Evolutionary conservation across 2,329 filamentous ascomycete species (phyloP).

Genomic region (Cladorrhinum sp.): DNA sequence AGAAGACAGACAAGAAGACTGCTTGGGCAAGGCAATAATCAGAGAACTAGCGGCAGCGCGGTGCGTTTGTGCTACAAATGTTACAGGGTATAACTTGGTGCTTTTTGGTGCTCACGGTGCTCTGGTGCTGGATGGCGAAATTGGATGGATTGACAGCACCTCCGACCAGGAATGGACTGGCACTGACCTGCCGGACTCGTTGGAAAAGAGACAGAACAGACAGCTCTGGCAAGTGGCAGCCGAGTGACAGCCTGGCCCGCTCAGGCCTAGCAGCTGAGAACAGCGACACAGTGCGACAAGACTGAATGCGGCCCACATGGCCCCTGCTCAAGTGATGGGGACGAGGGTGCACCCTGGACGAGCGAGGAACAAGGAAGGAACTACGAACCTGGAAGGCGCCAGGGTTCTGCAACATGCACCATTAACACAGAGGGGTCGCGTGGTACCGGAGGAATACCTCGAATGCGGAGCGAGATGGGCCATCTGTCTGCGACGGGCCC

Average conservation of each 20-base stretch:
- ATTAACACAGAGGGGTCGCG: constrained; percentile 18
- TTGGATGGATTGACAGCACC: constrained; percentile 16
- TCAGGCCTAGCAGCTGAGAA: constrained; percentile 4
- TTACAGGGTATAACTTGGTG: not conserved
- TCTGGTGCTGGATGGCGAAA: constrained; percentile 25
- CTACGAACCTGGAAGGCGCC: constrained; percentile 13
- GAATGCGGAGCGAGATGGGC: constrained; percentile 17
- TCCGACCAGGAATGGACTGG: not conserved
- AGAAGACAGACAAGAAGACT: not conserved
- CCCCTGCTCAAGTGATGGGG: constrained; percentile 7
- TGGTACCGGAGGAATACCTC: constrained; percentile 25
- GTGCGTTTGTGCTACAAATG: not conserved
- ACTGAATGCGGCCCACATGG: constrained; percentile 3
- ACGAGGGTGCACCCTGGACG: constrained; percentile 9
- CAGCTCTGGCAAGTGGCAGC: not conserved
- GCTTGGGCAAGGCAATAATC: not conserved
- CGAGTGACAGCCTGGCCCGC: not conserved
- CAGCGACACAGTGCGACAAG: constrained; percentile 18
- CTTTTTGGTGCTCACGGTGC: not conserved
- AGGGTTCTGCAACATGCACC: constrained; percentile 22
- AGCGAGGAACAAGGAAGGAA: constrained; percentile 11
- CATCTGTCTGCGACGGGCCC: constrained; percentile 17
- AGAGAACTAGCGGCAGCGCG: constrained; percentile 4
- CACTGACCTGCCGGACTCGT: not conserved
- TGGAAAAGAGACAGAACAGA: too few species aligned